Evolutionary conservation across 2,329 filamentous ascomycete genomes (phyloP).

Genomic region (Cladobotryum mycophilum): DNA sequence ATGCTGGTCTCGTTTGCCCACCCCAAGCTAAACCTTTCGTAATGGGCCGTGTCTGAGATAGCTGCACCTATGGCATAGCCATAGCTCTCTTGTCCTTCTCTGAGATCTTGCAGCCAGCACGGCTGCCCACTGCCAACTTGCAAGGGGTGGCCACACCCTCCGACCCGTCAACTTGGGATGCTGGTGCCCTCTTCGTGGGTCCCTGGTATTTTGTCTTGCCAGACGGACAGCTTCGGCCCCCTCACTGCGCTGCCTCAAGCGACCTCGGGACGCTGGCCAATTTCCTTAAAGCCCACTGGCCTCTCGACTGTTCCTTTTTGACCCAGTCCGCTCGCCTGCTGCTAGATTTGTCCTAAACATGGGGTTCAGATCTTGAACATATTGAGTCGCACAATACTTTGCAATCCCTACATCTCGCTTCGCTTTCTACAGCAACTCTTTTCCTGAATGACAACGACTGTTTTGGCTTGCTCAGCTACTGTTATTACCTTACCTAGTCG

Average conservation of each 20-base stretch:
- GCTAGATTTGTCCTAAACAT: conserved; percentile 29
- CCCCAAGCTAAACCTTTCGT: conserved; percentile 2
- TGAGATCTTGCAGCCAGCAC: conserved; percentile 26
- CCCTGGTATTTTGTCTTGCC: conserved; percentile 17
- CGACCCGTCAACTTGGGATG: conserved; percentile 30
- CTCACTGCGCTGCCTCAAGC: conserved; percentile 10
- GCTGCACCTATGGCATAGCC: conserved; percentile 13
- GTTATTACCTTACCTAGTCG: neutral
- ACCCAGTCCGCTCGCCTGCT: conserved; percentile 23
- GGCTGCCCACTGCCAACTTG: conserved; percentile 20
- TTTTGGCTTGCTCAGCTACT: neutral
- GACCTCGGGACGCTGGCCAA: conserved; percentile 4
- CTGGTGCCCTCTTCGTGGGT: conserved; percentile 19
- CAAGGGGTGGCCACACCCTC: conserved; percentile 14
- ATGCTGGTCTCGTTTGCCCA: neutral
- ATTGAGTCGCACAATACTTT: conserved; percentile 29
- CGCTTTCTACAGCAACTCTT: conserved; percentile 7
- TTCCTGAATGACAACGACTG: conserved; percentile 9
- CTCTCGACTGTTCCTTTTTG: conserved; percentile 5
- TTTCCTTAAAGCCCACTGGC: conserved; percentile 7
- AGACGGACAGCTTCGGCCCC: conserved; percentile 16
- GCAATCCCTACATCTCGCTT: conserved; percentile 25
- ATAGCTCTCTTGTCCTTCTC: conserved; percentile 17
- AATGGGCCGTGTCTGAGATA: conserved; percentile 22
- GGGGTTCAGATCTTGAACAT: conserved; percentile 31